Conservation (phyloP, 257 asterid genomes). For the Capsicum chinense region DNA sequence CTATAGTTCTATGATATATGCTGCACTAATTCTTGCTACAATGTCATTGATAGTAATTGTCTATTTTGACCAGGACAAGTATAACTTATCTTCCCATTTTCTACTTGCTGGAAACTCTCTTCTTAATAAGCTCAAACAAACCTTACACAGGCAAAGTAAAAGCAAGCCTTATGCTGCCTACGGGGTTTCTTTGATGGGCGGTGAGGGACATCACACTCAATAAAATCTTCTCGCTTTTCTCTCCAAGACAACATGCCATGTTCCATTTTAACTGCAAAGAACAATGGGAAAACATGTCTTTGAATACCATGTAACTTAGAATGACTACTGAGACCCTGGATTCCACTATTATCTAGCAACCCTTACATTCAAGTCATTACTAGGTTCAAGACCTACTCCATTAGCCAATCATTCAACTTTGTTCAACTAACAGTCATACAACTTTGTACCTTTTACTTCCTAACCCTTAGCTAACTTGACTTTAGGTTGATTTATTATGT, state of each 20-base stretch:
- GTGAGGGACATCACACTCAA: constrained; percentile 36
- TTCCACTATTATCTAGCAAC: too few relatives aligned
- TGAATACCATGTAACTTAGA: background rate
- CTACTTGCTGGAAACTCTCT: background rate
- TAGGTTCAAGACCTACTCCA: too few relatives aligned
- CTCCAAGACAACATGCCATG: constrained; percentile 44
- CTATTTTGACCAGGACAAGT: background rate
- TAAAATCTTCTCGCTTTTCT: constrained; percentile 37
- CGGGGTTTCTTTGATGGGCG: constrained; percentile 55
- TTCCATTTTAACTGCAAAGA: constrained; percentile 42
- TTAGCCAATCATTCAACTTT: too few relatives aligned
- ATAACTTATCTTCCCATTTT: background rate
- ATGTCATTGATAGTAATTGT: background rate
- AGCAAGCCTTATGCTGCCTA: constrained; percentile 61
- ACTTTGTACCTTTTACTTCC: too few relatives aligned
- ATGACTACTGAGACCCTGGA: too few relatives aligned
- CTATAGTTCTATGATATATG: constrained; percentile 19
- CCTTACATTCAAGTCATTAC: too few relatives aligned
- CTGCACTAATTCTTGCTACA: background rate
- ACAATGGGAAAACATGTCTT: background rate
- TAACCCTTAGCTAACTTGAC: too few relatives aligned
- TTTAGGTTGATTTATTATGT: too few relatives aligned
- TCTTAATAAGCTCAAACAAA: background rate
- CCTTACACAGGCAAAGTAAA: constrained; percentile 30
- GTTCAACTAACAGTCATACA: too few relatives aligned